Evolutionary conservation across 305 asterid genomes (phyloP), one percentile per base, ranked within the genome.

Genomic region (Fraxinus albicans): DNA sequence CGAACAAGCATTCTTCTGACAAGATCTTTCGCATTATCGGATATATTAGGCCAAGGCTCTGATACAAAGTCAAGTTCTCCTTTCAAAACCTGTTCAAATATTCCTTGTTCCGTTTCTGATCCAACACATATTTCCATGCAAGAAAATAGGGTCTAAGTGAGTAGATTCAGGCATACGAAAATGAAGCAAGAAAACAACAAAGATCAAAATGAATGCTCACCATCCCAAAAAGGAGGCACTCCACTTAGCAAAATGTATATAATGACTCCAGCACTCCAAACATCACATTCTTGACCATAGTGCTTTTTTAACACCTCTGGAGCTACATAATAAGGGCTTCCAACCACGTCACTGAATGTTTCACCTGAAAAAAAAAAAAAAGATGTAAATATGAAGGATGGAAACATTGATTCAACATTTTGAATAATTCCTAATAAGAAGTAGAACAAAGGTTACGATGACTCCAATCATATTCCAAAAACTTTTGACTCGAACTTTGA

Each of bases 21-120:
- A 3, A 82, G 80, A 29, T 82, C 84, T 63, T 82, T 82, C 40
- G 84, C 84, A 72, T 90, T 85, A 0, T 86, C 91, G 0, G 93
- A 90, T 81, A 90, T 88, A 77, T 89, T 83, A n/a, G 93, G 93
- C 93, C 93, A 90, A 21, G 93, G 91, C 79, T 90, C 93, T 4
- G 93, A 90, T 17, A 84, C 86, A 63, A 90, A 88, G 83, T 90
- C 93, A 36, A 90, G 93, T 17, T 90, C 89, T 25, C 93, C 93
- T 80, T 78, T 88, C 55, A 89, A 77, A 79, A 90, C 90, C 84
- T 90, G 91, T 80, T 89, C 90, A 75, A 90, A 90, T 44, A 90
- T 89, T 58, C 92, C 93, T 82, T 90, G 93, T 76, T 90, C 93
- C 84, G 90, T 79, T 84, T 90, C 92, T 87, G 87, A 73, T 84